Evolutionary conservation across 140 eudicot species (phyloP), one percentile per base, ranked within the genome.

Genomic region (Bidens hawaiensis): DNA sequence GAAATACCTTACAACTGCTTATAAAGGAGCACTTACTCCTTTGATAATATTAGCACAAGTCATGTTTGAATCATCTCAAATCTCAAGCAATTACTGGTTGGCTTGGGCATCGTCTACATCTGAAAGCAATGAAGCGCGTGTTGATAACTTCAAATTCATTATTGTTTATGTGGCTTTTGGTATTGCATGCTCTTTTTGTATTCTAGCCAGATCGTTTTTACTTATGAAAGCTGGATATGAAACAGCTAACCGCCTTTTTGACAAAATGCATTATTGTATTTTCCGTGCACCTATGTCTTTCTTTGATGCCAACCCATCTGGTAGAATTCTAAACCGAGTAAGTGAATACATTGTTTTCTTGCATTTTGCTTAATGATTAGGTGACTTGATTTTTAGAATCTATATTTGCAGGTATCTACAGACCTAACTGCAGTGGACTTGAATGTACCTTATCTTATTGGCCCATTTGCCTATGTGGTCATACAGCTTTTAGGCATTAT

Each of bases 231-330:
- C 82, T 48, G 89, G 89, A 8, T 87, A 77, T 70, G 81, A 85
- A 79, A 91, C 93, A 6, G 89, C 96, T 22, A 78, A 76, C 14
- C 46, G 27, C 42, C 87, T 93, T 23, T 93, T 93, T 75, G 60
- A 79, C 66, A 88, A 81, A 69, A 87, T 88, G 99, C 95, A 85
- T 71, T 48, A 21, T 3, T 68, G 83, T 74, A 74, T 93, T 51
- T 88, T 93, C 45, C 87, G 96, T 22, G 96, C 99, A 3, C 96
- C 99, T 5, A 87, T 93, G 99, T 80, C 99, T 27, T 91, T 91
- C 75, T 93, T 93, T 66, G 99, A 93, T 84, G 79, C 98, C 75
- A 90, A 95, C 12, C 98, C 96, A 55, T 84, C 95, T 67, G 96
- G 96, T 12, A 78, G 98, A 59, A 76, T 91, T 64, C 76, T 91